Evolutionary conservation across 306 rosid species (phyloP), one percentile per base, ranked within the genome.

Genomic region (Cicer bijugum): DNA sequence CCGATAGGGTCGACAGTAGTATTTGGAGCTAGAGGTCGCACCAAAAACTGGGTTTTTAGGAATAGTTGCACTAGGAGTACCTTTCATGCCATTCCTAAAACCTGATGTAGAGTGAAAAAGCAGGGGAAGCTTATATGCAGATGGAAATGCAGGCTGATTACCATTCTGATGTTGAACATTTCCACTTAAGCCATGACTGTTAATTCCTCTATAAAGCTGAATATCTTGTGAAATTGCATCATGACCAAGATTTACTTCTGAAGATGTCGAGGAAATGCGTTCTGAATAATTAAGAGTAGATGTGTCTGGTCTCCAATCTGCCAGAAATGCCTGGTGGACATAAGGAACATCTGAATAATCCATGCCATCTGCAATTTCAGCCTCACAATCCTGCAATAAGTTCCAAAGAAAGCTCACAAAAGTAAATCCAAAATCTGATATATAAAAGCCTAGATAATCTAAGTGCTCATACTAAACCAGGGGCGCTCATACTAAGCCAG

Each of bases 261-360:
- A 62, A 67, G 84, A 61, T 77, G 83, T 67, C 11, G 81, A 17
- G 62, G 78, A 59, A 63, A 84, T 47, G 67, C 17, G 67, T 47
- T 62, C 92, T 83, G 83, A 60, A 83, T 75, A 75, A 78, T 35
- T 52, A 68, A 23, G 58, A 69, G 75, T 33, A 55, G 85, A 80
- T 69, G 82, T n/a, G 47, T 79, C 85, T 10, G 88, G 92, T 75
- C 90, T 88, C 96, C 97, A 94, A 82, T 89, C 99, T 71, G 97
- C 95, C 85, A 85, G 75, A 83, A 85, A 88, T 67, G 92, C 94
- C 85, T 88, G 94, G 67, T 91, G 92, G 68, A 87, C 95, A 72
- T 85, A 85, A 59, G 89, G 84, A 84, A 80, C 82, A 39, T 74
- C 87, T 61, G 88, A 82, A 85, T 80, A 83, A 81, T 88, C 88